A percentile compares a stretch with the other conserved stretches of the same genome.
These are phyloP conservation scores for Talaromyces adpressus DNA, from an alignment of 495 filamentous ascomycete genomes.

Conservation along the genomic window DNA sequence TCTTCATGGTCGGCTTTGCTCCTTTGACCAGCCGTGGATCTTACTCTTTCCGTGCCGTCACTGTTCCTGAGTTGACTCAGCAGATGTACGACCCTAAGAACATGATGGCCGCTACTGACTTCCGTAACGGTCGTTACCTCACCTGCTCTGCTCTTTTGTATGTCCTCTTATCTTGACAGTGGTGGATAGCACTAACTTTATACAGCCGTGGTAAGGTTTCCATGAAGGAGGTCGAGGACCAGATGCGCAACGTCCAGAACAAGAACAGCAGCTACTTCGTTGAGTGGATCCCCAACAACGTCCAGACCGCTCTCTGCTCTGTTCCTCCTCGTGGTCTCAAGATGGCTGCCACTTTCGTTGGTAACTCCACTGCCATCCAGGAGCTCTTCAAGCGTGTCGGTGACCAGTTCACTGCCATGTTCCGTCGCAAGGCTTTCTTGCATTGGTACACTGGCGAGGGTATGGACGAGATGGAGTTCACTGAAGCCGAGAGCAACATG, in stretches of 20 bases:
- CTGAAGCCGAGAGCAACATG: slow-evolving; percentile 99
- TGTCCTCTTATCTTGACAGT: slow-evolving; percentile 6
- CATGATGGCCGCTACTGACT: slow-evolving; percentile 99
- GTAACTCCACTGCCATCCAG: slow-evolving; percentile 99
- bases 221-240: slow-evolving; percentile 99
- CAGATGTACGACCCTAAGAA: slow-evolving; percentile 99
- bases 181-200: slow-evolving; percentile 20
- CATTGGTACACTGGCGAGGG: slow-evolving; percentile 99
- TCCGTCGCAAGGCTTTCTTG: slow-evolving; percentile 99
- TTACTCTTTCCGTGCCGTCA: slow-evolving; percentile 92
- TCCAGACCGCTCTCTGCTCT: slow-evolving; percentile 99
- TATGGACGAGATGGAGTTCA: slow-evolving; percentile 99
- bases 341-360: slow-evolving; percentile 99
- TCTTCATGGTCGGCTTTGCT: slow-evolving; percentile 99
- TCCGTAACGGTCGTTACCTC: slow-evolving; percentile 98
- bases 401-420: slow-evolving; percentile 99
- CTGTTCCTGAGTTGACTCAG: slow-evolving; percentile 97
- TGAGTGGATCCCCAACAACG: slow-evolving; percentile 99
- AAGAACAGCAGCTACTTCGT: slow-evolving; percentile 99
- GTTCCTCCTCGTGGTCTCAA: slow-evolving; percentile 96
- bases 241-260: slow-evolving; percentile 99
- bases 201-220: slow-evolving; percentile 93
- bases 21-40: slow-evolving; percentile 95
- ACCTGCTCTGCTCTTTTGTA: slow-evolving; percentile 98
- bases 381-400: slow-evolving; percentile 99